Base-by-base conservation (phyloP, 768 basidiomycete genomes). In the Suillus occidentalis region DNA sequence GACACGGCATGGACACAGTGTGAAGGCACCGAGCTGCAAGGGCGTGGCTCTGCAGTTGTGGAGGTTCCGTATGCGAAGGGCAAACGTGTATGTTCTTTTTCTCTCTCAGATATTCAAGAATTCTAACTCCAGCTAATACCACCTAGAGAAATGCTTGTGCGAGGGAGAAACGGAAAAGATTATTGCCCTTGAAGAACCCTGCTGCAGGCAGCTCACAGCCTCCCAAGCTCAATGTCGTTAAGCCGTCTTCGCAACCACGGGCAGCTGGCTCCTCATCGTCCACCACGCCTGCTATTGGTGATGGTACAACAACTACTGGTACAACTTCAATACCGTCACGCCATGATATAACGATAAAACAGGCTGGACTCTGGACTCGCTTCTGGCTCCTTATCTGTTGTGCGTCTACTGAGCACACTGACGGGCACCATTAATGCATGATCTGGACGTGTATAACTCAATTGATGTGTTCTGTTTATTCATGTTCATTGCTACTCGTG, bases 241-340 rank as follows among this genome's bases (percentile, higher is more conserved):
- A 20, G 10, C 4, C 20, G n/a, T 2, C 45, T 45, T 45, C 4
- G 45, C 45, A 47, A 47, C 2, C 45, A n/a, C 45, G 22, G n/a
- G n/a, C 12, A 20, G 4, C n/a, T 7, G n/a, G 0, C n/a, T 6
- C n/a, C 5, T 20, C n/a, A 0, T 47, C 3, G n/a, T 22, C n/a
- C n/a, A 47, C n/a, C 12, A 1, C 45, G 13, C n/a, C 45, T 47
- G n/a, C n/a, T 8, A 2, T 9, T 2, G 45, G 10, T 16, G 13
- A 25, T 28, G 14, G 16, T 28, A 8, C 16, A 1, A 13, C 6
- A 50, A 22, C 49, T 14, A 14, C 49, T 34, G 34, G 34, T 34
- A 34, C 34, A 4, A 25, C 14, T 6, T 7, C 49, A 50, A 22
- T 12, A 4, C 4, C 13, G 0, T n/a, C 45, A n/a, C 45, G 45